Conservation (phyloP, 345 rosid species). For the Populus nigra region DNA sequence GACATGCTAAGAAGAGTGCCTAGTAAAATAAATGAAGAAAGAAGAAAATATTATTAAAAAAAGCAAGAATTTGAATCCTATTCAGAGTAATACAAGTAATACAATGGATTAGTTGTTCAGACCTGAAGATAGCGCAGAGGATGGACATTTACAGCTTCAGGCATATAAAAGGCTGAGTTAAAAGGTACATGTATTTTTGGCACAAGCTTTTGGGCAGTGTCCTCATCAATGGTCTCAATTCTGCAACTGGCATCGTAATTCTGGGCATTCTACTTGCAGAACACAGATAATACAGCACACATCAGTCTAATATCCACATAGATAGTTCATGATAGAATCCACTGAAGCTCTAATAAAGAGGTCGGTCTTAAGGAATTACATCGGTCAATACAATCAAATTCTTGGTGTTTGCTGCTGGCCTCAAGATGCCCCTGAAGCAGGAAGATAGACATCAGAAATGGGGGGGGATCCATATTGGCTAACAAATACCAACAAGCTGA, state of each 20-base stretch:
- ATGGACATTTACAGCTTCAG: slow-evolving; percentile 75
- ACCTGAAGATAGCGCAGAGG: slow-evolving; percentile 76
- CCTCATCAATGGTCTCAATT: slow-evolving; percentile 56
- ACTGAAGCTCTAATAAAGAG: slow-evolving; percentile 19
- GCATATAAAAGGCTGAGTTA: slow-evolving; percentile 70
- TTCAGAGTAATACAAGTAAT: not conserved
- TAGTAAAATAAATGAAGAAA: slow-evolving; percentile 28
- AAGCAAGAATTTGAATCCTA: not conserved
- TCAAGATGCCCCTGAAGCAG: slow-evolving; percentile 71
- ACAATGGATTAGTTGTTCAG: not conserved
- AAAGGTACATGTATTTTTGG: slow-evolving; percentile 61
- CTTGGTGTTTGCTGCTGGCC: slow-evolving; percentile 76
- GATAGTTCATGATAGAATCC: not conserved
- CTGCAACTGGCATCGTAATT: slow-evolving; percentile 68
- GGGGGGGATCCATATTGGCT: not conserved
- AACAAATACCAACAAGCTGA: too few species aligned
- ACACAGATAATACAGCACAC: slow-evolving; percentile 10
- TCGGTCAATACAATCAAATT: slow-evolving; percentile 50
- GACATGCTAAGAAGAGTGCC: slow-evolving; percentile 85
- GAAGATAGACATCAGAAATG: slow-evolving; percentile 1
- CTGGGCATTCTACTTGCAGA: slow-evolving; percentile 73
- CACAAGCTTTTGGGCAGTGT: slow-evolving; percentile 55
- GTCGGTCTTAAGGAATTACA: slow-evolving; percentile 39
- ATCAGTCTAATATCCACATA: slow-evolving; percentile 6
- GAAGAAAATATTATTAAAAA: not conserved